phyloP scores from a whole-genome alignment of 1,284 basidiomycete species.

The Boletus coffeatus region DNA sequence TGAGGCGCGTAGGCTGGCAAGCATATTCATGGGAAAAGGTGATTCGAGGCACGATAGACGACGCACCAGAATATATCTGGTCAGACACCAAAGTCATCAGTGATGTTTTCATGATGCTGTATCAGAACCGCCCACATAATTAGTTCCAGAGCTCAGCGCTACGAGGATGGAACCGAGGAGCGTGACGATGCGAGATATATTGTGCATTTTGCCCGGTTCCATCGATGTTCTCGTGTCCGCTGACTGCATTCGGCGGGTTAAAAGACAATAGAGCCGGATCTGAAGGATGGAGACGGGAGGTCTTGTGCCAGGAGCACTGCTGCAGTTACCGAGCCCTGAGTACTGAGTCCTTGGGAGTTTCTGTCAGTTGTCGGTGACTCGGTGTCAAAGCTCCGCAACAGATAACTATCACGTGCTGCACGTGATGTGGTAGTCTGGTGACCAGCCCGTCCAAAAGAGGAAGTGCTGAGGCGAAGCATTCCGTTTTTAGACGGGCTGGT shows the following conservation, averaged over 20 bases:
- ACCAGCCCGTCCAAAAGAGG: too few relatives aligned
- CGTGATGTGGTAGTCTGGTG: not conserved
- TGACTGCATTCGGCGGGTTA: constrained; percentile 9
- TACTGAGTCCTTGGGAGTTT: not conserved
- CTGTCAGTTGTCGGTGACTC: not conserved
- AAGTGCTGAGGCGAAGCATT: too few relatives aligned
- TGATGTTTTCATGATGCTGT: not conserved
- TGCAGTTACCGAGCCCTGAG: not conserved
- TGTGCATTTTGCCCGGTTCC: constrained; percentile 8
- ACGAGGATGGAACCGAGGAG: constrained; percentile 53
- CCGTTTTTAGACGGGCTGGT: too few relatives aligned
- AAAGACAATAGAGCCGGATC: not conserved
- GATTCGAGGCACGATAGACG: not conserved
- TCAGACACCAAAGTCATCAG: constrained; percentile 3
- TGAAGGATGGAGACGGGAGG: not conserved
- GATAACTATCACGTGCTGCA: not conserved
- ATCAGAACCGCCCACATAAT: constrained; percentile 51
- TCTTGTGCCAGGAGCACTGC: not conserved
- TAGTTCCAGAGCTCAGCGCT: constrained; percentile 60
- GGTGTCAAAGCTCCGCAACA: not conserved
- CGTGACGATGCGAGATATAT: constrained; percentile 30
- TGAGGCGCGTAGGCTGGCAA: constrained; percentile 73
- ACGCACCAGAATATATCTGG: constrained; percentile 30
- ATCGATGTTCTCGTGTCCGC: not conserved
- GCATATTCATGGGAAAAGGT: not conserved